A percentile compares a stretch with the other conserved stretches of the same genome.
phyloP scores from a whole-genome alignment of 805 yeast species.

The Kuraishia piskuri region DNA sequence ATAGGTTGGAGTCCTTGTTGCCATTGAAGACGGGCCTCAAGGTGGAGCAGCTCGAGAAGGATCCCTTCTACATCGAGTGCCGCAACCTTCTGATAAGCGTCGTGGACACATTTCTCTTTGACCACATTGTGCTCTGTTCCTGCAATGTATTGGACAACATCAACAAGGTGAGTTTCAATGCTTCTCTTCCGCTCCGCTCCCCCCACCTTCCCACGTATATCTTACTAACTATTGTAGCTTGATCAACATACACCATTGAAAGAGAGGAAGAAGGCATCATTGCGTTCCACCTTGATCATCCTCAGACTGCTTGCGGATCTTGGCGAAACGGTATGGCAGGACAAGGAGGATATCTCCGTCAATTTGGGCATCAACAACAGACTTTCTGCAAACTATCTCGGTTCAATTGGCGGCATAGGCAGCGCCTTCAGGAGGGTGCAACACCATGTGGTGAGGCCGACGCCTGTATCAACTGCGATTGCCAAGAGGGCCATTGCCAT shows the following conservation, averaged over 20 bases:
- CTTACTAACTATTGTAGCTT: slow-evolving; percentile 2
- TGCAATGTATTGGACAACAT: slow-evolving; percentile 17
- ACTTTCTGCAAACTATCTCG: slow-evolving; percentile 12
- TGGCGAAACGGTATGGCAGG: slow-evolving; percentile 31
- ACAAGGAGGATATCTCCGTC: slow-evolving; percentile 13
- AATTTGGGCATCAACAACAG: slow-evolving; percentile 10
- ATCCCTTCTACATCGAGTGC: slow-evolving; percentile 24
- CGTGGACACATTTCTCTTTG: slow-evolving; percentile 17
- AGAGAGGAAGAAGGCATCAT: slow-evolving; percentile 17
- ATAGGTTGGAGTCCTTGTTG: slow-evolving; percentile 22
- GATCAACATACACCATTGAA: slow-evolving; percentile 17
- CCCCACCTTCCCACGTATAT: neutral
- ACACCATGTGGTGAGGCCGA: slow-evolving; percentile 25
- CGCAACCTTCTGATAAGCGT: slow-evolving; percentile 24
- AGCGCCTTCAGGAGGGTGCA: slow-evolving; percentile 23
- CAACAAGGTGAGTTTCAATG: slow-evolving; percentile 13
- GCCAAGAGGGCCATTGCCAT: slow-evolving; percentile 12
- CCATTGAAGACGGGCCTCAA: slow-evolving; percentile 28
- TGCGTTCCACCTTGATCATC: slow-evolving; percentile 27
- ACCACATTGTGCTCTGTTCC: slow-evolving; percentile 21
- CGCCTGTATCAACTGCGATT: slow-evolving; percentile 14
- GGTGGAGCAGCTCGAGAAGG: slow-evolving; percentile 26
- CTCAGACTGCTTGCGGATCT: slow-evolving; percentile 30
- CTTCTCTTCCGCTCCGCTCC: neutral
- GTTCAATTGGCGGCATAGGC: slow-evolving; percentile 18